phyloP scores from a whole-genome alignment of 2,329 filamentous ascomycete species.

The Orbilia ellipsospora region DNA sequence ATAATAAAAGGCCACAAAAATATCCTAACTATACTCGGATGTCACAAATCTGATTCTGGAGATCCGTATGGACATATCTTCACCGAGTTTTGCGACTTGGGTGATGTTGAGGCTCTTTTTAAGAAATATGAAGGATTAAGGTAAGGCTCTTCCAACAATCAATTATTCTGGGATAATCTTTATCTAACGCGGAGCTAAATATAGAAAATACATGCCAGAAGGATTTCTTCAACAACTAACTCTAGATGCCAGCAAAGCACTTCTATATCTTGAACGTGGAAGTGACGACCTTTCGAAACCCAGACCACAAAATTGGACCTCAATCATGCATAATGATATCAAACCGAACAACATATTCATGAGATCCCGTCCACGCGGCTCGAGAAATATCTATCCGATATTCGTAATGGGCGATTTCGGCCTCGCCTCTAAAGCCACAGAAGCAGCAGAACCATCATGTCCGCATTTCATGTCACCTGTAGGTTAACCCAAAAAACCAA shows the following conservation, averaged over 20 bases:
- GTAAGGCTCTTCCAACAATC: not conserved
- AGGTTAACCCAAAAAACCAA: slow-evolving; percentile 5
- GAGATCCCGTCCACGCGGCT: slow-evolving; percentile 21
- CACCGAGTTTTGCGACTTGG: slow-evolving; percentile 28
- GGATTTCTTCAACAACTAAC: slow-evolving; percentile 28
- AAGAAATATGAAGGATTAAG: slow-evolving; percentile 1
- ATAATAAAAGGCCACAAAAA: not conserved
- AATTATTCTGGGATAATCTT: too few species aligned
- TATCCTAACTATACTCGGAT: slow-evolving; percentile 19
- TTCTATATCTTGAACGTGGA: slow-evolving; percentile 12
- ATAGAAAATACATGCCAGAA: slow-evolving; percentile 37
- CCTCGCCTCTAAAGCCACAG: not conserved
- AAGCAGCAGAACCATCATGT: slow-evolving; percentile 16
- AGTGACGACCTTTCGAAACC: not conserved
- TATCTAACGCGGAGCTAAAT: too few species aligned
- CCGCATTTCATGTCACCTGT: slow-evolving; percentile 43
- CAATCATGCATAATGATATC: slow-evolving; percentile 38
- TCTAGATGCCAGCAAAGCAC: slow-evolving; percentile 20
- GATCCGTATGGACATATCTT: slow-evolving; percentile 43
- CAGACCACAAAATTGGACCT: not conserved
- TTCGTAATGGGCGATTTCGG: slow-evolving; percentile 50
- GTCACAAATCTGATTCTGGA: not conserved
- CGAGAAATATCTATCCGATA: slow-evolving; percentile 29
- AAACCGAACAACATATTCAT: slow-evolving; percentile 47
- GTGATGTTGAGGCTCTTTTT: slow-evolving; percentile 17